phyloP scores from a whole-genome alignment of 2,329 filamentous ascomycete species.

The Colletotrichum costaricense region DNA sequence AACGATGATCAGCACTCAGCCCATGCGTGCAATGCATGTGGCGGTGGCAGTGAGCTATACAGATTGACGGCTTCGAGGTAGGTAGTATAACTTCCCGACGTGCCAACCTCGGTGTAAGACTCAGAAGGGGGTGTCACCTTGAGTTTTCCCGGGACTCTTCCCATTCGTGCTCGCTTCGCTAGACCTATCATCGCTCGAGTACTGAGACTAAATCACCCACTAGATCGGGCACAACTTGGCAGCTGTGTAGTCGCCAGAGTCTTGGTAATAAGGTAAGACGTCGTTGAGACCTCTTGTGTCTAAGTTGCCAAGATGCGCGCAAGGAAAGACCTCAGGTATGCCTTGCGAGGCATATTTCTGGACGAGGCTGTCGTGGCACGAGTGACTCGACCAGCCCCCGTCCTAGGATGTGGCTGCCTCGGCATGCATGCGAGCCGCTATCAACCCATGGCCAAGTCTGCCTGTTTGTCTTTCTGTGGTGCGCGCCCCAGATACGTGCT shows the following conservation, averaged over 20 bases:
- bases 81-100: background rate
- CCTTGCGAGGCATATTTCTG: slow-evolving; percentile 20
- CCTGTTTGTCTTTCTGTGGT: slow-evolving; percentile 8
- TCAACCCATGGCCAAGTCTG: background rate
- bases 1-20: background rate
- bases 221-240: slow-evolving; percentile 1
- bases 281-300: background rate
- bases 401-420: slow-evolving; percentile 13
- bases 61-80: background rate
- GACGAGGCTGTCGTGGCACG: slow-evolving; percentile 16
- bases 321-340: background rate
- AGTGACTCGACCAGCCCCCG: background rate
- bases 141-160: slow-evolving; percentile 7
- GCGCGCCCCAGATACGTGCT: slow-evolving; percentile 2
- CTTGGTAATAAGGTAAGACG: slow-evolving; percentile 2
- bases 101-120: slow-evolving; percentile 1
- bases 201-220: slow-evolving; percentile 12
- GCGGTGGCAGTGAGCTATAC: slow-evolving; percentile 26
- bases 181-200: slow-evolving; percentile 19
- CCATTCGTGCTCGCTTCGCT: slow-evolving; percentile 20
- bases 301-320: background rate
- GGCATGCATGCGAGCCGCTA: slow-evolving; percentile 23
- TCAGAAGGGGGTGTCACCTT: background rate
- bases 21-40: slow-evolving; percentile 16
- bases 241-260: slow-evolving; percentile 14